Conservation (phyloP, 768 basidiomycete genomes). For the Amanita exitialis region DNA sequence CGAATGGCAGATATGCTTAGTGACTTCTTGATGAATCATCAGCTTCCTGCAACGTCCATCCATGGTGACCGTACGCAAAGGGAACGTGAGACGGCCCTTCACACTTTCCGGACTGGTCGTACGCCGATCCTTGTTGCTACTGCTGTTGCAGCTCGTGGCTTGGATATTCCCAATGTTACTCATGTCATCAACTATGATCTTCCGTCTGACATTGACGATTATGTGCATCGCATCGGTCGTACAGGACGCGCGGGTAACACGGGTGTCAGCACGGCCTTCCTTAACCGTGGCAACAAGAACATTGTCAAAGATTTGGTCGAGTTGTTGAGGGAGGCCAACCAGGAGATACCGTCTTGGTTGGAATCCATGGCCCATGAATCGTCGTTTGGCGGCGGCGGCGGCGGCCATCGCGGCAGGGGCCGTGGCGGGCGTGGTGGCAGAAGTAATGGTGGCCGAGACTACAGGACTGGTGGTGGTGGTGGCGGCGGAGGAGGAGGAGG, state of each 20-base stretch:
- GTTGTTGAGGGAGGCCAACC: conserved; percentile 91
- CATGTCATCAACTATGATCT: conserved; percentile 99
- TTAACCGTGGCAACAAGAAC: conserved; percentile 87
- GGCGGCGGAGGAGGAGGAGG: conserved; percentile 20
- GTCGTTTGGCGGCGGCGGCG: conserved; percentile 54
- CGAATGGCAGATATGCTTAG: conserved; percentile 98
- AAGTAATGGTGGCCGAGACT: conserved; percentile 35
- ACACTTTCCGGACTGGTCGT: conserved; percentile 90
- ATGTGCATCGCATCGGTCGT: conserved; percentile 96
- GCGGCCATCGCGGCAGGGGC: conserved; percentile 42
- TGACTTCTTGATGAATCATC: conserved; percentile 82
- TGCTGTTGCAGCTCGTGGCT: conserved; percentile 96
- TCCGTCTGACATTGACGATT: conserved; percentile 97
- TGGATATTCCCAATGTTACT: conserved; percentile 98
- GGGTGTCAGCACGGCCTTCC: conserved; percentile 92
- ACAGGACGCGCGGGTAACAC: conserved; percentile 99
- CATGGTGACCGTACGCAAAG: conserved; percentile 97
- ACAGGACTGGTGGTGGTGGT: conserved; percentile 29
- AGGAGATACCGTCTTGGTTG: conserved; percentile 88
- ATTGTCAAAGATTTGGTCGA: conserved; percentile 90
- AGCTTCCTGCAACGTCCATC: conserved; percentile 89
- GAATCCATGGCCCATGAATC: conserved; percentile 79
- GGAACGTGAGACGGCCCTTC: conserved; percentile 92
- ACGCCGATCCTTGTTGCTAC: conserved; percentile 97
- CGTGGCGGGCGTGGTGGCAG: conserved; percentile 44